A percentile compares a stretch with the other conserved stretches of the same genome.
Evolutionary conservation across 192 early-diverging fungal species (phyloP).

Genomic region (Gryganskiella cystojenkinii): DNA sequence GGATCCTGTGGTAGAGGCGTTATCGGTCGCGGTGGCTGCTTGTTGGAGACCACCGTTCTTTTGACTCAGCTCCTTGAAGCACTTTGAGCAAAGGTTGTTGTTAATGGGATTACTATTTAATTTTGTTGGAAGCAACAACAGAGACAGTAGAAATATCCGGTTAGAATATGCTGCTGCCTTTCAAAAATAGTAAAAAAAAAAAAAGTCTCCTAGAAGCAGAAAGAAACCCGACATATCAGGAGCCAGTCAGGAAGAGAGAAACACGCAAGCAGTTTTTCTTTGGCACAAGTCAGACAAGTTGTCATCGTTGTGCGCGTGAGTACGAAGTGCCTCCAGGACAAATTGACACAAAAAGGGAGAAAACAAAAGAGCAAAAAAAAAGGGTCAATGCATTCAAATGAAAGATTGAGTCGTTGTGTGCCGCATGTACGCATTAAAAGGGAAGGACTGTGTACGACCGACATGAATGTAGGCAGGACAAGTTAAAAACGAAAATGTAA

Average conservation of each 20-base stretch:
- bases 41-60: constrained; percentile 45
- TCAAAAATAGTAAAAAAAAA: background rate
- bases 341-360: background rate
- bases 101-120: constrained; percentile 66
- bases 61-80: constrained; percentile 71
- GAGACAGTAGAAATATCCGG: too few relatives aligned
- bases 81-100: constrained; percentile 83
- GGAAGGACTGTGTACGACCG: too few relatives aligned
- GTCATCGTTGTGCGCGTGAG: background rate
- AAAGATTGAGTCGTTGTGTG: too few relatives aligned
- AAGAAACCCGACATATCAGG: constrained; percentile 23
- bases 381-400: too few relatives aligned
- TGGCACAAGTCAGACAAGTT: too few relatives aligned
- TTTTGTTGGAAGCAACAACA: too few relatives aligned
- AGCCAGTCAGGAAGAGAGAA: background rate
- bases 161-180: too few relatives aligned
- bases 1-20: background rate
- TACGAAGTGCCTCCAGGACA: background rate
- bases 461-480: too few relatives aligned
- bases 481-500: background rate
- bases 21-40: background rate
- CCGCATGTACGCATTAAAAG: too few relatives aligned
- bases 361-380: too few relatives aligned
- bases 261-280: constrained; percentile 27
- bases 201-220: too few relatives aligned